Conservation (phyloP, 129 eudicot genomes). For the Flaveria bidentis region DNA sequence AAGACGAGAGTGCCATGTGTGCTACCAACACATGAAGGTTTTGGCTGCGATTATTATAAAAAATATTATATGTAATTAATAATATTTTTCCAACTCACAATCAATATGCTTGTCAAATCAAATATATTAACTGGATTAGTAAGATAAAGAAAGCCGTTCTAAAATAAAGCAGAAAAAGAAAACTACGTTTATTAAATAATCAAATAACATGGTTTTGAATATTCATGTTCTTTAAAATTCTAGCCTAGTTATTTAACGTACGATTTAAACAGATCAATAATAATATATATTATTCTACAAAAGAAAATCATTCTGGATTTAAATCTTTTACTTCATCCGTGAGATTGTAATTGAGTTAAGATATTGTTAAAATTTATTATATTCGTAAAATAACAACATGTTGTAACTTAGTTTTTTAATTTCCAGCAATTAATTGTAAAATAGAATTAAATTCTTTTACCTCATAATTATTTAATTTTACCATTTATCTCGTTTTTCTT, state of each 20-base stretch:
- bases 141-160: not conserved
- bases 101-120: not conserved
- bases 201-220: too few species aligned
- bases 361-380: not conserved
- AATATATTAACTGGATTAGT: not conserved
- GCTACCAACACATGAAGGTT: not conserved
- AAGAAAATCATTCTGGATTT: not conserved
- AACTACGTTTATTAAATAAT: too few species aligned
- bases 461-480: too few species aligned
- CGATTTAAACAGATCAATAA: too few species aligned
- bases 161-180: too few species aligned
- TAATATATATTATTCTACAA: too few species aligned
- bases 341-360: not conserved
- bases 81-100: not conserved
- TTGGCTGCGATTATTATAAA: not conserved
- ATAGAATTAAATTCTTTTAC: too few species aligned
- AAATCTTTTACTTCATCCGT: not conserved
- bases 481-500: too few species aligned
- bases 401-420: not conserved
- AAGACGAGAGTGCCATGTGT: conserved; percentile 2
- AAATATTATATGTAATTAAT: not conserved
- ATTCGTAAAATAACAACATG: not conserved
- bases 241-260: not conserved
- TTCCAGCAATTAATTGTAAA: not conserved
- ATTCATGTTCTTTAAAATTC: too few species aligned